Evolutionary conservation across 306 rosid genomes (phyloP).

Genomic region (barrel medic (Medicago truncatula)): DNA sequence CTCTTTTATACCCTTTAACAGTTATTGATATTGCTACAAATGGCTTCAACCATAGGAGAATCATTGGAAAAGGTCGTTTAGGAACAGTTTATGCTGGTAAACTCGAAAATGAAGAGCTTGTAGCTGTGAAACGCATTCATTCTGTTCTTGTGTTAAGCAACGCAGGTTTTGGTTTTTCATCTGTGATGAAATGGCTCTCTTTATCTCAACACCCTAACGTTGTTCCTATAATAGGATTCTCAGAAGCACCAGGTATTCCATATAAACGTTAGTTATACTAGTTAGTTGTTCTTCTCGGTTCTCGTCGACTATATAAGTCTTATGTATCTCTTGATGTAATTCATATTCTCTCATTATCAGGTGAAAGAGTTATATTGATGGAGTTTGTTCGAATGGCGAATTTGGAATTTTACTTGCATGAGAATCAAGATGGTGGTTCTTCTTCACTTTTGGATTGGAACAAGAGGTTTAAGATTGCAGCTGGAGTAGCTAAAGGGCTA

Average conservation of each 20-base stretch:
- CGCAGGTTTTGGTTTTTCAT: conserved; percentile 75
- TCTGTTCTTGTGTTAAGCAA: conserved; percentile 73
- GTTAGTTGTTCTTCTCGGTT: neutral
- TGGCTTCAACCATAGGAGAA: conserved; percentile 71
- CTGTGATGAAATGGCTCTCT: conserved; percentile 63
- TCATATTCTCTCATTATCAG: neutral
- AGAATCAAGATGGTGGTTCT: conserved; percentile 57
- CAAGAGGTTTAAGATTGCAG: conserved; percentile 67
- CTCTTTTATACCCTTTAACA: conserved; percentile 57
- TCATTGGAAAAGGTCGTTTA: conserved; percentile 73
- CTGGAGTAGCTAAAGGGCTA: conserved; percentile 83
- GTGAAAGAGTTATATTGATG: conserved; percentile 78
- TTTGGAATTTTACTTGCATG: conserved; percentile 71
- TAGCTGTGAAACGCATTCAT: conserved; percentile 77
- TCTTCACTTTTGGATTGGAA: conserved; percentile 62
- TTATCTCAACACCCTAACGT: conserved; percentile 78
- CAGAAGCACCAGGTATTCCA: conserved; percentile 68
- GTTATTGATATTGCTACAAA: conserved; percentile 75
- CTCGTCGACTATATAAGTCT: neutral
- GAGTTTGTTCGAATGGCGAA: conserved; percentile 66
- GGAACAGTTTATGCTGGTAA: conserved; percentile 83
- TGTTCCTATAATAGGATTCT: conserved; percentile 76
- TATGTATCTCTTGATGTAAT: neutral
- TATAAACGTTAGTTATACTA: too few species aligned
- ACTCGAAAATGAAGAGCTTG: conserved; percentile 48